These are phyloP conservation scores for Mycocentrospora acerina DNA, from an alignment of 2,329 filamentous ascomycete species.

Conservation along the genomic window DNA sequence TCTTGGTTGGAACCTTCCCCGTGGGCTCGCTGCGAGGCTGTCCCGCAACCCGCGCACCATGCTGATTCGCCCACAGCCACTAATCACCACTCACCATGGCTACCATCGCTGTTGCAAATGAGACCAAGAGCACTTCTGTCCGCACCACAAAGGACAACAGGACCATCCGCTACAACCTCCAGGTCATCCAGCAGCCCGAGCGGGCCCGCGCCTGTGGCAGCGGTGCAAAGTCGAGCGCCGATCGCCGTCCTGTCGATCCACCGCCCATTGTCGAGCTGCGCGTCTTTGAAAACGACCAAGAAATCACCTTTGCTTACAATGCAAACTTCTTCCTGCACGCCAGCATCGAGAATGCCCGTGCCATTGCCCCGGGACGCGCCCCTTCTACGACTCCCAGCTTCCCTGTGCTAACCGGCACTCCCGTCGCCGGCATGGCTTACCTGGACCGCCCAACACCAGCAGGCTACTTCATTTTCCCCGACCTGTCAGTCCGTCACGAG, in stretches of 20 bases:
- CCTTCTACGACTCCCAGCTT: slow-evolving; percentile 64
- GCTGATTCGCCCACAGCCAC: slow-evolving; percentile 9
- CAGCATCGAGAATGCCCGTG: slow-evolving; percentile 82
- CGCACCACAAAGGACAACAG: slow-evolving; percentile 73
- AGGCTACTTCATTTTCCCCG: slow-evolving; percentile 97
- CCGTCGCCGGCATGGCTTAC: slow-evolving; percentile 94
- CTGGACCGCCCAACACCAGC: slow-evolving; percentile 77
- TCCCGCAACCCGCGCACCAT: slow-evolving; percentile 15
- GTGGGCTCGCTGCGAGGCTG: slow-evolving; percentile 11
- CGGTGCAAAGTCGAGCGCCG: slow-evolving; percentile 79
- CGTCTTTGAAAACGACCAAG: slow-evolving; percentile 71
- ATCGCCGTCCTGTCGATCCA: slow-evolving; percentile 89
- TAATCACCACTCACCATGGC: slow-evolving; percentile 22
- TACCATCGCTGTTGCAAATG: slow-evolving; percentile 57
- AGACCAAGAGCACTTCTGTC: slow-evolving; percentile 55
- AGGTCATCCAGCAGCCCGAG: slow-evolving; percentile 90
- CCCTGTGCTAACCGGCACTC: slow-evolving; percentile 89
- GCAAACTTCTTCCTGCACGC: slow-evolving; percentile 96
- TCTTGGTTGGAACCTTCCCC: slow-evolving; percentile 7
- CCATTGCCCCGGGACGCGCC: slow-evolving; percentile 79
- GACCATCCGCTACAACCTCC: slow-evolving; percentile 76
- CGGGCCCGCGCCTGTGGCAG: slow-evolving; percentile 93
- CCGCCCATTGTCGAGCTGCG: slow-evolving; percentile 91
- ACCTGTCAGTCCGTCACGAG: slow-evolving; percentile 93
- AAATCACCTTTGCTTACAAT: slow-evolving; percentile 84